Conservation (phyloP, 768 basidiomycete genomes). For the Lentinula guzmanii region DNA sequence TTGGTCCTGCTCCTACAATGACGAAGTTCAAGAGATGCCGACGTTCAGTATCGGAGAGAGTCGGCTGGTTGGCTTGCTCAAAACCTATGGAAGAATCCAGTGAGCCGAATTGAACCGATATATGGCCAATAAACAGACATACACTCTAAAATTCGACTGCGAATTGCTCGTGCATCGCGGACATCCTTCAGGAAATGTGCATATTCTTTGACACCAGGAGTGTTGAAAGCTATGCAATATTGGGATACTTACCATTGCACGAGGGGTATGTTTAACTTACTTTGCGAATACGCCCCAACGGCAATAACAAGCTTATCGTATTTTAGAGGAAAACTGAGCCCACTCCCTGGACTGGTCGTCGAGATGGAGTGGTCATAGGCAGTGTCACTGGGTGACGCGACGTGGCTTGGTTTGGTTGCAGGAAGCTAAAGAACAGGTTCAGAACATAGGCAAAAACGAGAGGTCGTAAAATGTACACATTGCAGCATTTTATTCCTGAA, state of each 20-base stretch:
- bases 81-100: constrained; percentile 41
- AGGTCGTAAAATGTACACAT: constrained; percentile 37
- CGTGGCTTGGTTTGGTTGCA: constrained; percentile 41
- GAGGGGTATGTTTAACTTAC: constrained; percentile 28
- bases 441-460: background rate
- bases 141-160: constrained; percentile 73
- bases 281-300: constrained; percentile 83
- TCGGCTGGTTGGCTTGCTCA: constrained; percentile 82
- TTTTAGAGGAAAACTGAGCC: constrained; percentile 45
- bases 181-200: constrained; percentile 81
- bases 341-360: constrained; percentile 13
- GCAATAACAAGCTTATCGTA: constrained; percentile 84
- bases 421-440: constrained; percentile 40
- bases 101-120: background rate
- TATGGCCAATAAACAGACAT: constrained; percentile 1
- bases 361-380: constrained; percentile 9
- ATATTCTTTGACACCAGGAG: constrained; percentile 76
- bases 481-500: constrained; percentile 52
- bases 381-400: constrained; percentile 16
- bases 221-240: constrained; percentile 46
- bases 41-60: constrained; percentile 66
- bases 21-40: constrained; percentile 69
- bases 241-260: background rate
- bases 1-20: constrained; percentile 78
- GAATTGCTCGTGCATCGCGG: constrained; percentile 66